Evolutionary conservation across 1,284 basidiomycete species (phyloP).

Genomic region (Chalciporus piperatoides): DNA sequence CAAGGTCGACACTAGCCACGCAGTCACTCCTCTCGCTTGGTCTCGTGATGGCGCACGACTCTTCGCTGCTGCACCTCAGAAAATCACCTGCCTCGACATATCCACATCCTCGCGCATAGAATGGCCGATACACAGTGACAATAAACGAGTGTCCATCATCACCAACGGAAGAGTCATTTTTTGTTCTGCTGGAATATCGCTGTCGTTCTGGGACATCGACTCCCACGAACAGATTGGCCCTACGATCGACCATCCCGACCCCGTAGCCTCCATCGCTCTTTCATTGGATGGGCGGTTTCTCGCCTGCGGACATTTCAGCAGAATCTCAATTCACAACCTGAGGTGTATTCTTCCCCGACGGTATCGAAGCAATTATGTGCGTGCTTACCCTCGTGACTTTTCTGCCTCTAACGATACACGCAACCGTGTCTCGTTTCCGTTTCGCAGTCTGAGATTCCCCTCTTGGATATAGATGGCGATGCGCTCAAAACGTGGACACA

Average conservation of each 20-base stretch:
- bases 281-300: background rate
- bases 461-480: background rate
- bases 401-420: background rate
- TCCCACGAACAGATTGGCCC: background rate
- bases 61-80: background rate
- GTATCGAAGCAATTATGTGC: background rate
- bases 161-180: background rate
- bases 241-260: background rate
- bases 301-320: background rate
- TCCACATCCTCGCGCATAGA: background rate
- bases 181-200: background rate
- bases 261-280: background rate
- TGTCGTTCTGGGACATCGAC: background rate
- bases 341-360: background rate
- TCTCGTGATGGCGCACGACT: background rate
- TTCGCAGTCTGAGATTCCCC: background rate
- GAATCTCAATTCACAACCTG: background rate
- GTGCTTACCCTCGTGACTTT: no score
- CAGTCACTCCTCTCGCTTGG: background rate
- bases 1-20: background rate
- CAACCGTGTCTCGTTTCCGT: background rate
- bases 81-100: background rate
- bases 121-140: background rate
- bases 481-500: background rate
- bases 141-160: no score